Evolutionary conservation across 2,329 filamentous ascomycete species (phyloP), one percentile per base, ranked within the genome.

Genomic region (Xylariaceae sp.): DNA sequence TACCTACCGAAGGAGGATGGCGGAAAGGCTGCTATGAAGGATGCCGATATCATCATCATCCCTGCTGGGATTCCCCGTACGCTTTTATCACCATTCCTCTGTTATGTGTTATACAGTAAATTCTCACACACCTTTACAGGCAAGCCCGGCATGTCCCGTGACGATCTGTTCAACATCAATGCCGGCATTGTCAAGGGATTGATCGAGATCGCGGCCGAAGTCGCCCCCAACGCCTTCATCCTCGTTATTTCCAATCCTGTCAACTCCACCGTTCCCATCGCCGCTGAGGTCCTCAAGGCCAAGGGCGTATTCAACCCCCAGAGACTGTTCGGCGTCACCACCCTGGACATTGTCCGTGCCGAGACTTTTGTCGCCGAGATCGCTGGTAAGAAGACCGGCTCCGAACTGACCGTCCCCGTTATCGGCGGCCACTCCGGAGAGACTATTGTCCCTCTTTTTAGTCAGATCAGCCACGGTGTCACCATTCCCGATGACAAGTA

Each of bases 161-260:
- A 98, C 60, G 92, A 97, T 64, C 86, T 98, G 44, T 98, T 98
- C 85, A 96, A 96, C 73, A 95, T 96, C 76, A 98, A 98, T 67
- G 92, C 92, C 46, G 87, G 89, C 58, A 98, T 98, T 61, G 92
- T 98, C 62, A 88, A 92, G 71, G 88, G 87, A 55, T 77, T 98
- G 53, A 83, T 94, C 56, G 85, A 94, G 74, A 82, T 85, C 37
- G 80, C 88, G 57, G 88, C 90, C 55, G 82, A 96, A 63, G 80
- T 84, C 60, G 83, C 82, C 63, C 92, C 92, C 63, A 94, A 96
- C 66, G 92, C 92, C 40, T 95, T 83, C 71, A 81, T 95, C 64
- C 81, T 97, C 51, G 82, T 98, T 73, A 98, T 98, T 69, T 97
- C 90, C 60, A 98, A 98, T 80, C 92, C 92, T 43, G 92, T 98